Percentiles rank a stretch among this genome's conserved stretches.
These are phyloP conservation scores for Lasiodiplodia theobromae DNA, from an alignment of 2,329 filamentous ascomycete species.

Conservation along the genomic window DNA sequence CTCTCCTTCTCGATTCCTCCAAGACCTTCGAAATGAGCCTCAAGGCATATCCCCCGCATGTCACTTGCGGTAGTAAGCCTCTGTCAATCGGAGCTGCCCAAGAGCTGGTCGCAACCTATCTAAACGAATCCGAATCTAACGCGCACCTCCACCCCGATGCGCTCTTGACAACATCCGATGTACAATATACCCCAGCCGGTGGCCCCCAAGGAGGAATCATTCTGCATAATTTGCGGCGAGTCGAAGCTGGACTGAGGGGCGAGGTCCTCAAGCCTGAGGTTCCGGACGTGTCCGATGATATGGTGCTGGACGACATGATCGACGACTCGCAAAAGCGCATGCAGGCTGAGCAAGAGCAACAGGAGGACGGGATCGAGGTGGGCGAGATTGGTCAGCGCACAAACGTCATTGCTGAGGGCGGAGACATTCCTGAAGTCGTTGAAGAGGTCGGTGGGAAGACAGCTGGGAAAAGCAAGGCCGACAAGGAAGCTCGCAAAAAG, in stretches of 20 bases:
- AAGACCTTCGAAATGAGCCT: conserved; percentile 39
- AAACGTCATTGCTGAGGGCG: conserved; percentile 41
- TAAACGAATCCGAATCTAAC: conserved; percentile 47
- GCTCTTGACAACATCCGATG: conserved; percentile 51
- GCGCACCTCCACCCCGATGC: conserved; percentile 59
- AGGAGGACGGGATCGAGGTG: conserved; percentile 49
- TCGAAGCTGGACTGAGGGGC: conserved; percentile 60
- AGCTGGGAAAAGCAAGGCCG: conserved; percentile 26
- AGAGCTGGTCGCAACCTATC: conserved; percentile 48
- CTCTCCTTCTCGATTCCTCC: background rate
- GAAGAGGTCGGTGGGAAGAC: conserved; percentile 26
- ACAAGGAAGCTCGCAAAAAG: conserved; percentile 53
- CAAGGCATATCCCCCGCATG: conserved; percentile 44
- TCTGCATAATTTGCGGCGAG: conserved; percentile 60
- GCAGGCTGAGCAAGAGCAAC: conserved; percentile 52
- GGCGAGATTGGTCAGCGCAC: conserved; percentile 50
- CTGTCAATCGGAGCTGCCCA: conserved; percentile 46
- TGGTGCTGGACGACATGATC: conserved; percentile 31
- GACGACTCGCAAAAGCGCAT: conserved; percentile 39
- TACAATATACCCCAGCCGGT: conserved; percentile 51
- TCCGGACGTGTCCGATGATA: conserved; percentile 33
- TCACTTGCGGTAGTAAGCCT: conserved; percentile 41
- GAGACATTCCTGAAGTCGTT: conserved; percentile 42
- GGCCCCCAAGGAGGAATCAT: conserved; percentile 56
- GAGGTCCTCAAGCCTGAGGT: conserved; percentile 56